Evolutionary conservation across 148 eudicot genomes (phyloP), one percentile per base, ranked within the genome.

Genomic region (Nepenthes mirabilis): DNA sequence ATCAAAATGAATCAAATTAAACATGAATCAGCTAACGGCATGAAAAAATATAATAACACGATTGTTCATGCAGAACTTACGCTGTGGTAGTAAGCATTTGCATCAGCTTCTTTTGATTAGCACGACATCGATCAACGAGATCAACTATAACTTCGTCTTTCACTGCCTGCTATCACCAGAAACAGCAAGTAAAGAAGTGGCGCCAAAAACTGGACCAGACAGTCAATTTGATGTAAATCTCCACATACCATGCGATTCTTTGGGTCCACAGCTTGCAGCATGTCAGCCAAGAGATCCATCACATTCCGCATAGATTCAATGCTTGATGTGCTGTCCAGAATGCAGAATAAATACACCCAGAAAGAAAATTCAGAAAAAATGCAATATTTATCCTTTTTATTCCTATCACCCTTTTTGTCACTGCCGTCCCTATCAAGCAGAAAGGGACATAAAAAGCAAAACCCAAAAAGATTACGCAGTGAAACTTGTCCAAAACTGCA

Each of bases 81-180:
- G 77, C 75, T 32, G 91, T 84, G 9, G 87, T 80, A 34, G 87
- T 72, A 66, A 94, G 76, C 84, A 81, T 75, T 72, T 89, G 89
- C 86, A 89, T 78, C 74, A 94, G 71, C 80, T 86, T 94, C 79
- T 77, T 94, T 69, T 94, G 99, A 76, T 84, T 94, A 60, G 85
- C 58, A 61, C 90, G 97, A 60, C 99, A 89, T 63, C 77, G 82
- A 35, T 86, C 90, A 55, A 75, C 97, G 64, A 94, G 89, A 72
- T 94, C 97, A 34, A 86, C 74, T 58, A 94, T 94, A 13, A 94
- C 76, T 82, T 94, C 99, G 68, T 89, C 95, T 68, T 88, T 84
- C 55, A 89, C 83, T 67, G 99, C 87, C 99, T 94, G 71, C 71
- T 69, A 59, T 56, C 36, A 45, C 34, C 43, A 55, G 54, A 58